Percentiles rank a stretch among this genome's conserved stretches.
phyloP scores from a whole-genome alignment of 1,139 yeast genomes.

The Saccharomyces hybrid region DNA sequence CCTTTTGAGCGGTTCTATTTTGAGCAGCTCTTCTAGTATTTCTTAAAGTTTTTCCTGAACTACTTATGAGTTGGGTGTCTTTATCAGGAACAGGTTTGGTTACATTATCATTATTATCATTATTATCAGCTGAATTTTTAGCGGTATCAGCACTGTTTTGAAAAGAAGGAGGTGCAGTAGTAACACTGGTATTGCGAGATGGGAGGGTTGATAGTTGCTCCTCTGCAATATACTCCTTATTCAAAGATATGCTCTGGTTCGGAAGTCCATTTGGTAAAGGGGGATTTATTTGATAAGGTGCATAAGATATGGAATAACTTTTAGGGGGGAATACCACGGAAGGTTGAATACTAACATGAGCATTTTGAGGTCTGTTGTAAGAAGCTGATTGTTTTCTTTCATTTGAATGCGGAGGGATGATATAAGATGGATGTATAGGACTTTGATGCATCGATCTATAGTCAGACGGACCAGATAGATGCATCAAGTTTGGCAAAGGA shows the following conservation, averaged over 20 bases:
- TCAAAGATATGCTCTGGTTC: background rate
- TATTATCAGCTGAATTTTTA: background rate
- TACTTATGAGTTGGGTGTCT: constrained; percentile 9
- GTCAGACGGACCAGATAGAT: background rate
- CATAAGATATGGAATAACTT: background rate
- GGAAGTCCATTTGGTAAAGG: background rate
- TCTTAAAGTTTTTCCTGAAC: constrained; percentile 43
- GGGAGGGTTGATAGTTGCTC: background rate
- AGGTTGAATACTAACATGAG: background rate
- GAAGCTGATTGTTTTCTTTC: background rate
- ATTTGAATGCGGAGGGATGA: background rate
- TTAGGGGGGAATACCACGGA: background rate
- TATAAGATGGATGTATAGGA: background rate
- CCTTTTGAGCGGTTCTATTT: constrained; percentile 81
- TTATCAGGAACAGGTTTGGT: background rate
- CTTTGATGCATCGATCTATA: background rate
- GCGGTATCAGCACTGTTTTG: background rate
- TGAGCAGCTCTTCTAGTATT: constrained; percentile 78
- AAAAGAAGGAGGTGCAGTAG: background rate
- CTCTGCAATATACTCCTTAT: background rate
- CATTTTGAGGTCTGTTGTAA: background rate
- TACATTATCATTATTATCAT: background rate
- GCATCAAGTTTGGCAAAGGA: background rate
- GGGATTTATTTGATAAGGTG: background rate
- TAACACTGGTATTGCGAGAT: background rate